phyloP scores from a whole-genome alignment of 352 stramenopile genomes.

The Pythium aristosporum region DNA sequence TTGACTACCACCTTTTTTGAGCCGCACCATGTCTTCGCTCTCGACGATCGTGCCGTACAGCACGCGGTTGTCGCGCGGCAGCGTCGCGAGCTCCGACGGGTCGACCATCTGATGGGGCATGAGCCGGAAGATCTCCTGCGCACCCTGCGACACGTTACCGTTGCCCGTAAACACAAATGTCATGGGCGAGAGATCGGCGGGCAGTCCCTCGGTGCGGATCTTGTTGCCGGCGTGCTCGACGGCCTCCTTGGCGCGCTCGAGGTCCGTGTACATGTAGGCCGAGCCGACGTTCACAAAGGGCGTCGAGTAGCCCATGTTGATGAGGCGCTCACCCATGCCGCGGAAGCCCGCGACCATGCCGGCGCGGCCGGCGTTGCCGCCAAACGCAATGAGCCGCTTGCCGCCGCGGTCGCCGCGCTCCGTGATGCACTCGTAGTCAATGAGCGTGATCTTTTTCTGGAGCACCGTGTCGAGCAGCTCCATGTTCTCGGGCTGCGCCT shows the following conservation, averaged over 20 bases:
- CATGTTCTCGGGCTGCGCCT: conserved; percentile 97
- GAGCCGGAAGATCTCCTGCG: conserved; percentile 93
- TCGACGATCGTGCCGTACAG: conserved; percentile 84
- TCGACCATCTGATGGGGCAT: conserved; percentile 94
- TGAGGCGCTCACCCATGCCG: conserved; percentile 90
- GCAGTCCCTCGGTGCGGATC: conserved; percentile 84
- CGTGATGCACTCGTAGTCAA: conserved; percentile 97
- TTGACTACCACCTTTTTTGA: conserved; percentile 28
- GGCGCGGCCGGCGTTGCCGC: conserved; percentile 92
- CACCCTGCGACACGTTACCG: conserved; percentile 93
- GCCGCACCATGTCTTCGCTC: conserved; percentile 66
- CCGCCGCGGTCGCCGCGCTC: conserved; percentile 71
- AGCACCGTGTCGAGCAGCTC: conserved; percentile 91
- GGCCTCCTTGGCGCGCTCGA: conserved; percentile 86
- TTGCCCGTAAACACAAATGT: conserved; percentile 94
- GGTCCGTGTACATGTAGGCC: conserved; percentile 93
- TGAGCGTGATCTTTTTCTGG: conserved; percentile 90
- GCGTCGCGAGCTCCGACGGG: conserved; percentile 77
- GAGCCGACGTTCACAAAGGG: conserved; percentile 94
- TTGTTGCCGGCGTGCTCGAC: conserved; percentile 79
- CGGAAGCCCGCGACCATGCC: conserved; percentile 95
- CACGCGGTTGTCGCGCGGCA: conserved; percentile 60
- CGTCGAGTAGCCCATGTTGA: conserved; percentile 91
- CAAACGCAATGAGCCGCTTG: conserved; percentile 93
- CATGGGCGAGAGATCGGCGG: conserved; percentile 71